Evolutionary conservation across 2,329 filamentous ascomycete genomes (phyloP), one percentile per base, ranked within the genome.

Genomic region (Penicillium sp.): DNA sequence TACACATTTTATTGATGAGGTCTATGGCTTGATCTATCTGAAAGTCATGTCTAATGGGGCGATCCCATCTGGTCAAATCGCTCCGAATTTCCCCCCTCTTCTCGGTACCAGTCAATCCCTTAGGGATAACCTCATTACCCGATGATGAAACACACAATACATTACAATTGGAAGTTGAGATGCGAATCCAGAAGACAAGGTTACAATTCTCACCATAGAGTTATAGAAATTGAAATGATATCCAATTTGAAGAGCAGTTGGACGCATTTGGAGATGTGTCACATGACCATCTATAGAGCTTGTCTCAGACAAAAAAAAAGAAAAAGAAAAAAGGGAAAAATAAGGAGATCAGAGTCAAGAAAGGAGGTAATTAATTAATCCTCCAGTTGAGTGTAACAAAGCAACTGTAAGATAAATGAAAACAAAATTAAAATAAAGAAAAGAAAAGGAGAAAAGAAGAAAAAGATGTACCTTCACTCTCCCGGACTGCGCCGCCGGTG

Each of bases 401-500:
- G 27, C 16, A 50, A 51, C 61, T 64, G 62, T 47, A 47, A 39
- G 10, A 19, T 7, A 47, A 23, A 19, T 7, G 40, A 23, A 7
- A 16, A 34, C 9, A n/a, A 30, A 14, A 11, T 0, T 29, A 10
- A 29, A 16, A 13, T 39, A 38, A 18, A 14, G 18, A 43, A 29
- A 35, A 9, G 2, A 16, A 5, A 30, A 34, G 32, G 11, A 18
- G 13, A 13, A 27, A 19, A 45, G 38, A 39, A 51, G 39, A 46
- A 29, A 10, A n/a, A 30, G 19, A 40, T 26, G 49, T 52, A 47
- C 43, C 43, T 39, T 27, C 30, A 44, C 46, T 27, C 16, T n/a
- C 40, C 64, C 66, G 66, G 67, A 66, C 59, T 61, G 62, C 67
- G 65, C 65, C 66, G 67, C 63, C 63, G 60, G 59, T 64, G 59